phyloP scores from a whole-genome alignment of 2,329 filamentous ascomycete species.

The Colletotrichum coccodes region DNA sequence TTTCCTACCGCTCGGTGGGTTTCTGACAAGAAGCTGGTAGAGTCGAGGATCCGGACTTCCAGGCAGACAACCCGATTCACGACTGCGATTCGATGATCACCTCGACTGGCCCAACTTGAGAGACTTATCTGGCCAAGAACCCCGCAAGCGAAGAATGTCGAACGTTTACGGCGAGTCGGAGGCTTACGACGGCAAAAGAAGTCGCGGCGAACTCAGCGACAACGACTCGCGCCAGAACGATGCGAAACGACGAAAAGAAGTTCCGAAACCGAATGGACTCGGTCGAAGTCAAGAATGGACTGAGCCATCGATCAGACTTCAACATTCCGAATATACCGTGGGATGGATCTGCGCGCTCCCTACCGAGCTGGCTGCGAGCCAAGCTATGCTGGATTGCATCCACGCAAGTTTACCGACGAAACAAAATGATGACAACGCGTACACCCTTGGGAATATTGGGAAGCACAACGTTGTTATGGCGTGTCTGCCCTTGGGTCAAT shows the following conservation, averaged over 20 bases:
- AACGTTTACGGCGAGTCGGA: not conserved
- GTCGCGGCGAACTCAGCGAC: not conserved
- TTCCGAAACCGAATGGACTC: not conserved
- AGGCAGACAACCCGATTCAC: not conserved
- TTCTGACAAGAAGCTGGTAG: not conserved
- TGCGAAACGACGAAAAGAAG: not conserved
- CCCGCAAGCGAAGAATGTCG: not conserved
- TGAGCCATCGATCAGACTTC: not conserved
- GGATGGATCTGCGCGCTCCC: slow-evolving; percentile 35
- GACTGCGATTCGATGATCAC: not conserved
- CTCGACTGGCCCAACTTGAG: too few relatives aligned
- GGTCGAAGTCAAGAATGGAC: not conserved
- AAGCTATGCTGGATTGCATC: slow-evolving; percentile 30
- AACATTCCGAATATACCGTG: slow-evolving; percentile 16
- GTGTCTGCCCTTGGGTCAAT: slow-evolving; percentile 35
- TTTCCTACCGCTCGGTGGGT: not conserved
- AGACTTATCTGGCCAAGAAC: not conserved
- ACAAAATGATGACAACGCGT: slow-evolving; percentile 37
- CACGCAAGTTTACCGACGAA: not conserved
- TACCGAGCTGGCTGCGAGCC: slow-evolving; percentile 27
- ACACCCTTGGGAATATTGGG: slow-evolving; percentile 35
- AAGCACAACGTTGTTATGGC: slow-evolving; percentile 41
- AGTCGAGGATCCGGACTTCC: not conserved
- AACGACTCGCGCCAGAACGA: not conserved
- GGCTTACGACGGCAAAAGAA: not conserved